Conservation (phyloP, 257 asterid genomes). For the Ballota nigra region DNA sequence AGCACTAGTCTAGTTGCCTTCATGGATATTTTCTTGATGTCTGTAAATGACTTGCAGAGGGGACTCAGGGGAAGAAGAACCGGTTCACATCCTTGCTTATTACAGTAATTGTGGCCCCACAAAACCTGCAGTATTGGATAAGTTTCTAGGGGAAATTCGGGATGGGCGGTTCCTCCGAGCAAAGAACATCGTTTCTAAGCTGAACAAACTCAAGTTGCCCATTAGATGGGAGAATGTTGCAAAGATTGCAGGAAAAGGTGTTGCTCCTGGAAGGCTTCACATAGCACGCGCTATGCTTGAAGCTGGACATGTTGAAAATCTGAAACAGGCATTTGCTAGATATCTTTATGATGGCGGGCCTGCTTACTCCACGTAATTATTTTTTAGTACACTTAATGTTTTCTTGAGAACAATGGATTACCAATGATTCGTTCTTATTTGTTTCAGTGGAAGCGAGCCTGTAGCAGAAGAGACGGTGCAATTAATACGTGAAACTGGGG, state of each 20-base stretch:
- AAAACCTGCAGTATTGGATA: slow-evolving; percentile 55
- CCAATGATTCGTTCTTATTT: slow-evolving; percentile 12
- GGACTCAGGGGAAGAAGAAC: slow-evolving; percentile 69
- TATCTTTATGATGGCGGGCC: slow-evolving; percentile 98
- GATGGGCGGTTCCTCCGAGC: slow-evolving; percentile 91
- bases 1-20: background rate
- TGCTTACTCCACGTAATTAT: slow-evolving; percentile 84
- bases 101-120: slow-evolving; percentile 92
- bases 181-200: slow-evolving; percentile 73
- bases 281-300: slow-evolving; percentile 98
- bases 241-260: slow-evolving; percentile 89
- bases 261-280: slow-evolving; percentile 96
- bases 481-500: slow-evolving; percentile 85
- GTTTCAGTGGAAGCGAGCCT: slow-evolving; percentile 89
- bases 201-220: slow-evolving; percentile 79
- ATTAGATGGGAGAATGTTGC: slow-evolving; percentile 80
- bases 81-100: slow-evolving; percentile 97
- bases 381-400: background rate
- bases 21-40: slow-evolving; percentile 10
- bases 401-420: slow-evolving; percentile 4
- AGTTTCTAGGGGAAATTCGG: slow-evolving; percentile 60
- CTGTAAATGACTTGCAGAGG: slow-evolving; percentile 45
- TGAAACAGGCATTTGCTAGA: slow-evolving; percentile 79
- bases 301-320: slow-evolving; percentile 94
- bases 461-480: slow-evolving; percentile 73